Conservation (phyloP, 2,329 filamentous ascomycete genomes). For the Pseudogymnoascus sp. region DNA sequence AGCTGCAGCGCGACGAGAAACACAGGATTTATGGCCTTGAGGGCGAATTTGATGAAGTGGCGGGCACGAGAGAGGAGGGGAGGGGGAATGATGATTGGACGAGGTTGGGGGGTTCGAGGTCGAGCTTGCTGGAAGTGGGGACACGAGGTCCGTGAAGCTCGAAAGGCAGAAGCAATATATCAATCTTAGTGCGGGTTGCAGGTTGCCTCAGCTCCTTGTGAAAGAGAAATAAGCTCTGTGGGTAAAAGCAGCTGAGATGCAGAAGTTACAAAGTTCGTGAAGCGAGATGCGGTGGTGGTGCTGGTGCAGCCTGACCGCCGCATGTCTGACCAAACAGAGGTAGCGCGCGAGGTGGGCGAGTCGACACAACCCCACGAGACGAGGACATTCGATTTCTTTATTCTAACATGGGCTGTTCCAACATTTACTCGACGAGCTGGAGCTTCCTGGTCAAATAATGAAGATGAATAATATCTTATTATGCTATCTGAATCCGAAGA, state of each 20-base stretch:
- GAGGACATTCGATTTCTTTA: neutral
- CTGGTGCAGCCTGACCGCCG: constrained; percentile 5
- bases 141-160: neutral
- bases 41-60: neutral
- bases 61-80: neutral
- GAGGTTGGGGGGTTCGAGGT: constrained; percentile 2
- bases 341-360: neutral
- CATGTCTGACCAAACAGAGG: constrained; percentile 8
- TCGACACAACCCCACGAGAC: constrained; percentile 4
- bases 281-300: constrained; percentile 7
- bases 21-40: neutral
- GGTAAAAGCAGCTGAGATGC: constrained; percentile 9
- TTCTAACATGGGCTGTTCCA: constrained; percentile 4
- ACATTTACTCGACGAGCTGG: neutral
- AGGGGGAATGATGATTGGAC: neutral
- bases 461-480: neutral
- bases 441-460: neutral
- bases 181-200: neutral
- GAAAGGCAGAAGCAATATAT: constrained; percentile 4
- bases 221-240: constrained; percentile 7
- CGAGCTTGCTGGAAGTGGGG: constrained; percentile 1
- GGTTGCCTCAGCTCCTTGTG: neutral
- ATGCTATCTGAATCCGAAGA: neutral
- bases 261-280: constrained; percentile 9
- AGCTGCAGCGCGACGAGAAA: neutral